Percentiles rank a stretch among this genome's conserved stretches.
Conservation (phyloP, 2,329 filamentous ascomycete genomes). For the Colletotrichum limetticola region DNA sequence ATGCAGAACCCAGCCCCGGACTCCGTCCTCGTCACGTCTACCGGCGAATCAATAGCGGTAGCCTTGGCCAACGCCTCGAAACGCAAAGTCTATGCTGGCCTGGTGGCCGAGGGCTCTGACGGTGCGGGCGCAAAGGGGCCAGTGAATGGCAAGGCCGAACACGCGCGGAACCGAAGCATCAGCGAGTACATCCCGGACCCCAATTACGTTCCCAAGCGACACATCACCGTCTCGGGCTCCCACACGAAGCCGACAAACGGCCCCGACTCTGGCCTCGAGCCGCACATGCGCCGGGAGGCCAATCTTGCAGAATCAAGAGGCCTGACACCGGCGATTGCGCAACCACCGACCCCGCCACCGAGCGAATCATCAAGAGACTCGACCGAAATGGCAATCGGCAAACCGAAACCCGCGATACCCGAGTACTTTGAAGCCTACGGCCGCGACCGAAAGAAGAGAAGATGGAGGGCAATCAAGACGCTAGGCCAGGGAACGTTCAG, state of each 20-base stretch:
- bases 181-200: conserved; percentile 88
- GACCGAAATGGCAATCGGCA: conserved; percentile 53
- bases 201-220: conserved; percentile 74
- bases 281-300: conserved; percentile 76
- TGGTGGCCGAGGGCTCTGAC: conserved; percentile 47
- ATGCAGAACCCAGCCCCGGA: conserved; percentile 50
- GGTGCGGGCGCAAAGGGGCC: conserved; percentile 38
- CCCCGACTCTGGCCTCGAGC: conserved; percentile 51
- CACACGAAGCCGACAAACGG: conserved; percentile 55
- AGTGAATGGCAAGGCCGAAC: conserved; percentile 35
- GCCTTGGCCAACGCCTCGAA: conserved; percentile 64
- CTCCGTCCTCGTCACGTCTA: conserved; percentile 60
- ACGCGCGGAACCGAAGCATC: conserved; percentile 78
- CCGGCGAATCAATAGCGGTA: conserved; percentile 63
- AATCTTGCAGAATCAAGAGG: conserved; percentile 84
- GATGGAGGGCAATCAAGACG: conserved; percentile 82
- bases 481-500: conserved; percentile 97
- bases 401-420: conserved; percentile 51
- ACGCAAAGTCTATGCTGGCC: conserved; percentile 65
- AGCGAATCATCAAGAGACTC: conserved; percentile 73
- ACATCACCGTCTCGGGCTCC: conserved; percentile 77
- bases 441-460: conserved; percentile 74
- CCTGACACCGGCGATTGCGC: conserved; percentile 67
- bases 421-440: conserved; percentile 80
- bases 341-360: conserved; percentile 83